Evolutionary conservation across 108 stramenopile species (phyloP).

Genomic region (Cyclotella kingstonii): DNA sequence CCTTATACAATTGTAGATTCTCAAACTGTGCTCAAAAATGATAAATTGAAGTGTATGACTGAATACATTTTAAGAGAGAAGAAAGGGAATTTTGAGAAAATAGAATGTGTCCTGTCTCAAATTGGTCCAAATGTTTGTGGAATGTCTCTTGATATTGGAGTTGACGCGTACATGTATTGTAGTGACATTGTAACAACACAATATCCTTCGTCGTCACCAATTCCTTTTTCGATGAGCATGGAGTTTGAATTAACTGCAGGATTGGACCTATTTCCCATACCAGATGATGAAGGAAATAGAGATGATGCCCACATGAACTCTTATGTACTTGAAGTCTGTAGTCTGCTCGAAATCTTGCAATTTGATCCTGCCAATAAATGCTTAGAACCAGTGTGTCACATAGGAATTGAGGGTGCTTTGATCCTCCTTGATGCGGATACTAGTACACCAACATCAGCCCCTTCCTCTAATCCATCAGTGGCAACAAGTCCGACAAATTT

Average conservation of each 20-base stretch:
- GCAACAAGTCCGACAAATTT: no score
- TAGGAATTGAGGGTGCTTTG: constrained; percentile 21
- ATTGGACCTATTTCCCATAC: constrained; percentile 7
- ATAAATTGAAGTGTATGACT: constrained; percentile 28
- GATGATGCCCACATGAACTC: neutral
- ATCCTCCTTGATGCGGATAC: neutral
- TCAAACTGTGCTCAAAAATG: constrained; percentile 11
- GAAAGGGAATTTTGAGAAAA: neutral
- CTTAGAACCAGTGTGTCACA: constrained; percentile 22
- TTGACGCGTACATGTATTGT: constrained; percentile 15
- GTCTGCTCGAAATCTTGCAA: constrained; percentile 14
- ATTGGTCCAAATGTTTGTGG: constrained; percentile 10
- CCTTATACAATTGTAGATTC: neutral
- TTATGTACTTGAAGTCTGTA: constrained; percentile 27
- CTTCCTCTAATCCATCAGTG: constrained; percentile 4
- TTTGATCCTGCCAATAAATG: constrained; percentile 4
- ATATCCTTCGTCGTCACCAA: constrained; percentile 3
- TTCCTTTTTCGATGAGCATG: constrained; percentile 27
- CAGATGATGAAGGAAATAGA: constrained; percentile 1
- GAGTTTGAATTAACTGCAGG: neutral
- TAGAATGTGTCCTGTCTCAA: constrained; percentile 9
- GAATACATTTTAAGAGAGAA: constrained; percentile 13
- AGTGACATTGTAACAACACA: constrained; percentile 6
- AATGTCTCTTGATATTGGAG: constrained; percentile 7
- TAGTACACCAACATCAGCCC: neutral